Evolutionary conservation across 257 asterid species (phyloP).

Genomic region (Nicotiana knightiana): DNA sequence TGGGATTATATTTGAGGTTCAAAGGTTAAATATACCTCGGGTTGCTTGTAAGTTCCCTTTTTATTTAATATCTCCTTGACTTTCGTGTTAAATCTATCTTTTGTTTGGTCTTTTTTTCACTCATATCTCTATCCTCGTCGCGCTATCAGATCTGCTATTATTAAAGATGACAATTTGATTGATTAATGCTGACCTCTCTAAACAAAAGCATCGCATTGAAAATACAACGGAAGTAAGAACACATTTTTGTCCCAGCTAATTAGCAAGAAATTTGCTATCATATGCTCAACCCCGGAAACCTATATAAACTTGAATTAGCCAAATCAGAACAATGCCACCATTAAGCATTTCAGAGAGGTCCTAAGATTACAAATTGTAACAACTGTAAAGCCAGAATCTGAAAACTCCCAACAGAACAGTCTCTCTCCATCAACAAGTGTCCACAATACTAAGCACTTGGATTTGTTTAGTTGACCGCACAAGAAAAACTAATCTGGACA

Average conservation of each 20-base stretch:
- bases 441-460: background rate
- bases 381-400: background rate
- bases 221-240: background rate
- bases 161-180: background rate
- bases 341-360: background rate
- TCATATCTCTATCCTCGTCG: background rate
- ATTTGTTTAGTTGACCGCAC: background rate
- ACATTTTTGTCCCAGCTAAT: background rate
- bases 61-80: background rate
- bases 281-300: background rate
- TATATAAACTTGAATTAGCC: slow-evolving; percentile 9
- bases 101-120: background rate
- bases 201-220: background rate
- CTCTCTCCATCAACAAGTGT: background rate
- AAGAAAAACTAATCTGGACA: background rate
- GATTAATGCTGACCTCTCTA: background rate
- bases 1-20: background rate
- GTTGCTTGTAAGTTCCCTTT: background rate
- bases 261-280: background rate
- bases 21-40: background rate
- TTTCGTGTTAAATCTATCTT: background rate
- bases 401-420: background rate
- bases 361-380: background rate
- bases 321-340: background rate
- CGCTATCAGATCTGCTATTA: background rate